Base-by-base conservation (phyloP, 768 basidiomycete genomes). In the Strobilomyces dryophilus region DNA sequence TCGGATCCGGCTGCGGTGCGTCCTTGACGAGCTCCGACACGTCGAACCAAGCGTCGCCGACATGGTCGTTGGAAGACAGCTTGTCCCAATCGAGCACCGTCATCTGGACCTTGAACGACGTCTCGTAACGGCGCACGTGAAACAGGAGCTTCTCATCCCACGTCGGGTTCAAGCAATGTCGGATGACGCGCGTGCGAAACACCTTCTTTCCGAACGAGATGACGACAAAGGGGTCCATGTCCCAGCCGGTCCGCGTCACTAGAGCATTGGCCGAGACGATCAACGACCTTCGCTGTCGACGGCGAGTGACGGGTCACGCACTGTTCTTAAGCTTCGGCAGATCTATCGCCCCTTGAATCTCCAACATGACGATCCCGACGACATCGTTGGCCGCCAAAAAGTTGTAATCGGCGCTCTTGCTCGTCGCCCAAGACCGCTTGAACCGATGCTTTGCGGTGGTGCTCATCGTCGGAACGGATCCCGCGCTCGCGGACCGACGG, bases 151-250 rank as follows among this genome's bases (percentile, higher is more conserved):
- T 95, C 73, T 98, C 94, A 56, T 98, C 90, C 91, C 94, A 98
- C 1, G 79, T 78, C 0, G 97, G 95, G 66, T 90, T 92, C 49
- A 85, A 73, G 0, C 82, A 85, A 68, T 94, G 92, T 4, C 93
- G 81, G 50, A 94, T 84, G 26, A 93, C 84, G 31, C 89, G 85
- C 0, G 95, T 98, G 3, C 95, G 80, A 73, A 98, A 98, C 5
- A 98, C 91, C 68, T 97, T 98, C 74, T 94, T 95, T 29, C 95
- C 92, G 57, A 99, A 99, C 4, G 92, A 92, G 57, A 95, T 81
- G 56, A 99, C 93, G 21, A 92, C 89, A 64, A 98, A 98, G 0
- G 95, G 94, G 62, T 98, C 94, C 94, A 98, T 97, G 66, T 98
- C 95, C 81, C 86, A 94, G 0, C 89, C 90, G 0, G 83, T 89